phyloP scores from a whole-genome alignment of 1,284 basidiomycete species.

The Trametes sp. region DNA sequence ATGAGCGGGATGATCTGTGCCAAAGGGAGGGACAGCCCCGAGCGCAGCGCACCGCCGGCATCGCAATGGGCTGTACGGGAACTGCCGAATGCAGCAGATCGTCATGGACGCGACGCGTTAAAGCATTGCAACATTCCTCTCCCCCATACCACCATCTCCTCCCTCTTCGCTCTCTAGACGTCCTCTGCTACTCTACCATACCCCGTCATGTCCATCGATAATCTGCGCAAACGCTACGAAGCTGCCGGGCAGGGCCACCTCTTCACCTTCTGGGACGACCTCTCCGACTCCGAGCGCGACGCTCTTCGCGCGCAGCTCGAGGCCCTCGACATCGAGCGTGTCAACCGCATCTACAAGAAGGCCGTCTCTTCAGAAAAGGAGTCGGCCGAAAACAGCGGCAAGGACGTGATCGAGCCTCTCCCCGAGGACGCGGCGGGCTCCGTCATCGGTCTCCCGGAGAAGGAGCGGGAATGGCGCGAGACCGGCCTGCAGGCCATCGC shows the following conservation, averaged over 20 bases:
- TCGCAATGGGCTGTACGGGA: conserved; percentile 23
- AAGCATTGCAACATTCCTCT: conserved; percentile 8
- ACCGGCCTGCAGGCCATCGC: conserved; percentile 86
- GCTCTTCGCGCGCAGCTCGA: conserved; percentile 80
- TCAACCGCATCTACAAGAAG: conserved; percentile 88
- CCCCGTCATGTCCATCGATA: conserved; percentile 37
- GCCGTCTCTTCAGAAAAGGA: conserved; percentile 77
- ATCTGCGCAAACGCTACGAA: conserved; percentile 69
- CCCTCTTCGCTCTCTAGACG: conserved; percentile 5
- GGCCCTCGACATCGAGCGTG: conserved; percentile 86
- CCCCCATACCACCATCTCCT: conserved; percentile 15
- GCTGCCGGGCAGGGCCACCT: conserved; percentile 90
- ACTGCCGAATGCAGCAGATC: conserved; percentile 26
- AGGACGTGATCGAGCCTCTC: conserved; percentile 76
- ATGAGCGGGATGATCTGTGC: neutral
- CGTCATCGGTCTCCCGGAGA: conserved; percentile 59
- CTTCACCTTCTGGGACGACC: conserved; percentile 85
- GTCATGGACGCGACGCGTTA: conserved; percentile 12
- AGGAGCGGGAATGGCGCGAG: conserved; percentile 74
- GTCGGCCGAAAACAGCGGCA: conserved; percentile 49
- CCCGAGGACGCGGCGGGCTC: conserved; percentile 79
- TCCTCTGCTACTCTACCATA: conserved; percentile 2
- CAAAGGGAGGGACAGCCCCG: conserved; percentile 12
- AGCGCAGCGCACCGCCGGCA: conserved; percentile 18
- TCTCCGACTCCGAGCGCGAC: conserved; percentile 71